These are phyloP conservation scores for Acer campestre DNA, from an alignment of 345 rosid species.

Conservation along the genomic window DNA sequence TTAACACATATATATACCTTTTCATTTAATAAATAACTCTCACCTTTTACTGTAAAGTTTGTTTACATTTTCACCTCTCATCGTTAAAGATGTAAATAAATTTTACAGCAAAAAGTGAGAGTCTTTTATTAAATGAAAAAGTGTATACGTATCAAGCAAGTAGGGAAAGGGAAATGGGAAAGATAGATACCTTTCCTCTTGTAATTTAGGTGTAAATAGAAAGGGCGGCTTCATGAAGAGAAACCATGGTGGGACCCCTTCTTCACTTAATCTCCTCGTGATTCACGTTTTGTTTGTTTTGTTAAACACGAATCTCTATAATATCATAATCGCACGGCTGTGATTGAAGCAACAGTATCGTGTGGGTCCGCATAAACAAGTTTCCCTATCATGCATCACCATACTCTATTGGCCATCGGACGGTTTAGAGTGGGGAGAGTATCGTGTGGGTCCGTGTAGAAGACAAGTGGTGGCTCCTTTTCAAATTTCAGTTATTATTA, in stretches of 20 bases:
- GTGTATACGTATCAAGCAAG: too few species aligned
- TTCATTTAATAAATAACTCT: too few species aligned
- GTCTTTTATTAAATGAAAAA: too few species aligned
- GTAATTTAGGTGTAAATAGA: background rate
- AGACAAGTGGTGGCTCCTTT: background rate
- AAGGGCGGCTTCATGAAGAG: slow-evolving; percentile 41
- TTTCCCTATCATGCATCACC: background rate
- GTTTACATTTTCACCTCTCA: too few species aligned
- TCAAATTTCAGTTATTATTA: background rate
- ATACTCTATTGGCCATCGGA: background rate
- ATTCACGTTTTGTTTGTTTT: slow-evolving; percentile 33
- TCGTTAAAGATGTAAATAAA: too few species aligned
- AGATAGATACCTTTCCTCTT: too few species aligned
- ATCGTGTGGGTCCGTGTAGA: background rate
- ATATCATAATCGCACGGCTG: slow-evolving; percentile 24
- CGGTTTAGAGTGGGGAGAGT: background rate
- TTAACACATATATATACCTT: too few species aligned
- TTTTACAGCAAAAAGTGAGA: too few species aligned
- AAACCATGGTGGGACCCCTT: slow-evolving; percentile 26
- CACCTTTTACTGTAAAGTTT: too few species aligned
- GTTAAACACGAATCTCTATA: background rate
- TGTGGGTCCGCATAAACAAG: slow-evolving; percentile 19
- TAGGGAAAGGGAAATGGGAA: too few species aligned
- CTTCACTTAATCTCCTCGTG: slow-evolving; percentile 38
- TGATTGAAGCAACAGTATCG: background rate